Base-by-base conservation (phyloP, 177 flowering plant species). In the Tripterygium wilfordii region DNA sequence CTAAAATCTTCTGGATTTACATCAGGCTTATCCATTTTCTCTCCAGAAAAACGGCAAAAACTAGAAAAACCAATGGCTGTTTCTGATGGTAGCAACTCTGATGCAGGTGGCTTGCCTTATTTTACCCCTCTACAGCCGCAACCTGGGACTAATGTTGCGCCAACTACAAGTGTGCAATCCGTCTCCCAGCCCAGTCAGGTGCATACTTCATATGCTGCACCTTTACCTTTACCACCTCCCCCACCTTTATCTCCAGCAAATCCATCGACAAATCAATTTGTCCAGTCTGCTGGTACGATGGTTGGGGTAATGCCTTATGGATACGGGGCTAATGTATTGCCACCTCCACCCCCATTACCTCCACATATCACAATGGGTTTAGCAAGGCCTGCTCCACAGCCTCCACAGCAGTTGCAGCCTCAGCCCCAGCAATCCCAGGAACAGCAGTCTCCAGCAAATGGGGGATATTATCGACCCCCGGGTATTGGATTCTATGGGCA, bases 401-500 rank as follows among this genome's bases (percentile, higher is more conserved):
- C 61, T 23, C 58, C 48, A 12, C 75, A 49, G 32, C 67, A 47
- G 42, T 70, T 31, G 3, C 71, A 43, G 20, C 30, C 54, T 2
- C 69, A 45, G 10, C 74, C 62, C 16, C 61, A 37, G 2, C 75
- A 52, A 18, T n/a, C 4, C n/a, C 79, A 69, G 58, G 67, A 58
- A 21, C 60, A 51, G 10, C 65, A 4, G 10, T 35, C 25, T 65
- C 44, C 70, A 54, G 39, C 60, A 41, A 15, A 66, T 54, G 78
- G 74, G 42, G 80, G 84, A 12, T 81, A 57, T 32, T 82, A 76
- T 36, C 57, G 81, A 37, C 79, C 82, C 14, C 74, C 79, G 2
- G 86, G 86, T n/a, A 63, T 79, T n/a, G 85, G 79, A 4, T 79
- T 78, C 56, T 82, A 80, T 56, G 82, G 81, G 60, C 85, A 72